Evolutionary conservation across 2,329 filamentous ascomycete species (phyloP).

Genomic region (Cladosporium sp.): DNA sequence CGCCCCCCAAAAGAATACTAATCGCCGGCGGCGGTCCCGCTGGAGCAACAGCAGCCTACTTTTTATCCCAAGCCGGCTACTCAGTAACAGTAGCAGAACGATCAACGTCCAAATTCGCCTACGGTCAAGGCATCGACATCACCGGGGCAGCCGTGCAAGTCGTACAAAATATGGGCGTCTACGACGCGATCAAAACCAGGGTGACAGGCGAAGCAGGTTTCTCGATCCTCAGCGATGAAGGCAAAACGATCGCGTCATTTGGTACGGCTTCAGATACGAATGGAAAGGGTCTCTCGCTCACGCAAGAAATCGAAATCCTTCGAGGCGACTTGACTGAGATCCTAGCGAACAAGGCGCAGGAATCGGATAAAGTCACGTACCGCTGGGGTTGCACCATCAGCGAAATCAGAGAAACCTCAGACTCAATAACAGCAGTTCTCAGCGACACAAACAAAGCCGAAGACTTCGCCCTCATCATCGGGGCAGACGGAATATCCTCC

Average conservation of each 20-base stretch:
- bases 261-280: constrained; percentile 1
- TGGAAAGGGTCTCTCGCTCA: constrained; percentile 12
- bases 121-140: constrained; percentile 29
- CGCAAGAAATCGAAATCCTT: constrained; percentile 33
- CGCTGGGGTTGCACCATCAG: constrained; percentile 14
- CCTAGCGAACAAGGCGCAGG: constrained; percentile 31
- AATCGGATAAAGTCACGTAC: constrained; percentile 14
- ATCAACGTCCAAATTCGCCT: constrained; percentile 9
- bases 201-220: constrained; percentile 27
- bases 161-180: constrained; percentile 24
- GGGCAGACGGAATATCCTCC: constrained; percentile 29
- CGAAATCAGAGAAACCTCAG: constrained; percentile 6
- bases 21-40: constrained; percentile 24
- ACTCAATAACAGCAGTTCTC: constrained; percentile 10
- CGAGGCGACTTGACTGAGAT: constrained; percentile 47
- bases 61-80: constrained; percentile 20
- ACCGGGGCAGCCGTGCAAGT: constrained; percentile 23
- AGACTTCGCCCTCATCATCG: constrained; percentile 25
- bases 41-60: constrained; percentile 23
- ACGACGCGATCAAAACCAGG: constrained; percentile 21
- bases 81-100: constrained; percentile 24
- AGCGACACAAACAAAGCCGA: constrained; percentile 13
- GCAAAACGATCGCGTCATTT: constrained; percentile 17
- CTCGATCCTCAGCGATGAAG: constrained; percentile 23
- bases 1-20: constrained; percentile 14